phyloP scores from a whole-genome alignment of 2,329 filamentous ascomycete genomes.

The Fusarium circinatum region DNA sequence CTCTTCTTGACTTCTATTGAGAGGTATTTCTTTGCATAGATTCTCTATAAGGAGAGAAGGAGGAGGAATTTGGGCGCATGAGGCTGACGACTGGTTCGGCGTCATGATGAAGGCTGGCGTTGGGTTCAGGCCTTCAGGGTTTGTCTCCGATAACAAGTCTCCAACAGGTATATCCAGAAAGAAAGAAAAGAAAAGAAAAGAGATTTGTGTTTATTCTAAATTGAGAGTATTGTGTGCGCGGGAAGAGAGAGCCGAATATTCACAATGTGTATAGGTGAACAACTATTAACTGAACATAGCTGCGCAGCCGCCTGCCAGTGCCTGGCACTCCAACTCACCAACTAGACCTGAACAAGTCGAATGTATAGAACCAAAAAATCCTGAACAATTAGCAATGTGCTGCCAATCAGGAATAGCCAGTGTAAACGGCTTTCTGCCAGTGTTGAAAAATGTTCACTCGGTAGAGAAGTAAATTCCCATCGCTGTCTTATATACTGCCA shows the following conservation, averaged over 20 bases:
- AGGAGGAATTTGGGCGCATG: conserved; percentile 20
- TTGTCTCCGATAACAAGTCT: background rate
- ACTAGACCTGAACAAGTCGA: background rate
- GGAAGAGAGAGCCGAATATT: background rate
- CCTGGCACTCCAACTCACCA: background rate
- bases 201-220: background rate
- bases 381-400: background rate
- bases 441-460: background rate
- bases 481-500: background rate
- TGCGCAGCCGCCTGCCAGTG: conserved; percentile 5
- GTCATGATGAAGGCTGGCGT: background rate
- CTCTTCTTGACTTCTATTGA: background rate
- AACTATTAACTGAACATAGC: background rate
- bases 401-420: background rate
- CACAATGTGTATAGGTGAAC: background rate
- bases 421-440: background rate
- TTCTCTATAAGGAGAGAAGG: conserved; percentile 31
- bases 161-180: background rate
- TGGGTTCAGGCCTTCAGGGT: background rate
- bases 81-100: conserved; percentile 6
- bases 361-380: background rate
- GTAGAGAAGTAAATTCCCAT: background rate
- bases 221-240: background rate
- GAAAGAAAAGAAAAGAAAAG: too few relatives aligned
- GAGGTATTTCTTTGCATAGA: background rate